Conservation (phyloP, 208 protist genomes). For the Wallacemonas collosoma region DNA sequence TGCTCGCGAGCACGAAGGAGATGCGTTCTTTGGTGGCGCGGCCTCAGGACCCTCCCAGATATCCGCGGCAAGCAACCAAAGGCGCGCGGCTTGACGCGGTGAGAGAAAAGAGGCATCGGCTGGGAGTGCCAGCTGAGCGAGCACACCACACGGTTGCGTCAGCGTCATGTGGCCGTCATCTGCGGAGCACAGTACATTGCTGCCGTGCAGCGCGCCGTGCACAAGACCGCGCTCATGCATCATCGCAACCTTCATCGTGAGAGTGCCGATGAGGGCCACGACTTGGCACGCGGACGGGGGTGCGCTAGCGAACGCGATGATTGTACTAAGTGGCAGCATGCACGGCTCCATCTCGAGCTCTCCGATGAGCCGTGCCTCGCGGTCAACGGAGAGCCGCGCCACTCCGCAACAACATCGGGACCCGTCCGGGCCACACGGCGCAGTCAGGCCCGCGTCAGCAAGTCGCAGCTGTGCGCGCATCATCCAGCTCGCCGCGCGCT, state of each 20-base stretch:
- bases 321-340: constrained; percentile 54
- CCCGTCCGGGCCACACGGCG: constrained; percentile 13
- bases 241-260: constrained; percentile 37
- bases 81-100: constrained; percentile 27
- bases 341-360: constrained; percentile 64
- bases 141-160: constrained; percentile 57
- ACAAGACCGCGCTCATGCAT: constrained; percentile 67
- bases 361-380: constrained; percentile 56
- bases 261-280: constrained; percentile 49
- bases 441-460: background rate
- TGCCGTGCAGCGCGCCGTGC: constrained; percentile 77
- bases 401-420: constrained; percentile 53
- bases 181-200: constrained; percentile 74
- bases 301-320: constrained; percentile 45
- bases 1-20: background rate
- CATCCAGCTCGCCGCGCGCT: constrained; percentile 4
- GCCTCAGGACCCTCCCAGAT: constrained; percentile 12
- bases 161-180: constrained; percentile 66
- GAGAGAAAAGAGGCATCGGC: constrained; percentile 50
- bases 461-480: background rate
- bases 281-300: constrained; percentile 44
- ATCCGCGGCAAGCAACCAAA: constrained; percentile 27
- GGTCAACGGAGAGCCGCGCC: constrained; percentile 56
- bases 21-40: background rate
- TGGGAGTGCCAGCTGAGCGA: constrained; percentile 44